Evolutionary conservation across 1,139 yeast genomes (phyloP).

Genomic region (Scheffersomyces titani): DNA sequence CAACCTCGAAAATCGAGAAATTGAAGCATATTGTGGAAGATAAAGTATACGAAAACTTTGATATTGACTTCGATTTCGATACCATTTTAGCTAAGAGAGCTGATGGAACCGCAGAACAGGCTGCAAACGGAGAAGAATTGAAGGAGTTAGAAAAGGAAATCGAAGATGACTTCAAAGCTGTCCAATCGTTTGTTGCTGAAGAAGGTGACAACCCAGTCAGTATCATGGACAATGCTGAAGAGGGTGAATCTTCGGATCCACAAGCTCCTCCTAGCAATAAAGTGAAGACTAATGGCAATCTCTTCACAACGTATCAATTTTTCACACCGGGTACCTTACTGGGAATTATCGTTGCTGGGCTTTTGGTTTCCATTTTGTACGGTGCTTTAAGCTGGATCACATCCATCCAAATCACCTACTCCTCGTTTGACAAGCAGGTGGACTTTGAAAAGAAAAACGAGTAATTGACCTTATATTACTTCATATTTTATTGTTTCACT

Average conservation of each 20-base stretch:
- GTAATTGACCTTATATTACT: conserved; percentile 19
- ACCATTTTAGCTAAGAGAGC: conserved; percentile 12
- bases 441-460: conserved; percentile 65
- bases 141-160: conserved; percentile 28
- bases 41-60: conserved; percentile 18
- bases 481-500: background rate
- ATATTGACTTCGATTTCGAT: conserved; percentile 18
- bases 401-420: conserved; percentile 65
- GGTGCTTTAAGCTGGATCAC: conserved; percentile 63
- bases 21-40: conserved; percentile 25
- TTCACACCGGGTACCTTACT: conserved; percentile 65
- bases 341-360: conserved; percentile 57
- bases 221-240: background rate
- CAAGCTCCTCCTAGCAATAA: conserved; percentile 4
- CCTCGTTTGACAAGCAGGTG: conserved; percentile 69
- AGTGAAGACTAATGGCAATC: conserved; percentile 17
- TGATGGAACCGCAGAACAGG: conserved; percentile 4
- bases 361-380: conserved; percentile 52
- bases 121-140: conserved; percentile 13
- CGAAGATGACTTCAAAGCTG: conserved; percentile 34
- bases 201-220: conserved; percentile 21
- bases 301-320: conserved; percentile 44
- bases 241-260: conserved; percentile 2
- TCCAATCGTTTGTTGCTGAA: conserved; percentile 32
- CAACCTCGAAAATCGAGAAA: conserved; percentile 17